These are phyloP conservation scores for Crithidia fasciculata DNA, from an alignment of 208 protist species.

Conservation along the genomic window DNA sequence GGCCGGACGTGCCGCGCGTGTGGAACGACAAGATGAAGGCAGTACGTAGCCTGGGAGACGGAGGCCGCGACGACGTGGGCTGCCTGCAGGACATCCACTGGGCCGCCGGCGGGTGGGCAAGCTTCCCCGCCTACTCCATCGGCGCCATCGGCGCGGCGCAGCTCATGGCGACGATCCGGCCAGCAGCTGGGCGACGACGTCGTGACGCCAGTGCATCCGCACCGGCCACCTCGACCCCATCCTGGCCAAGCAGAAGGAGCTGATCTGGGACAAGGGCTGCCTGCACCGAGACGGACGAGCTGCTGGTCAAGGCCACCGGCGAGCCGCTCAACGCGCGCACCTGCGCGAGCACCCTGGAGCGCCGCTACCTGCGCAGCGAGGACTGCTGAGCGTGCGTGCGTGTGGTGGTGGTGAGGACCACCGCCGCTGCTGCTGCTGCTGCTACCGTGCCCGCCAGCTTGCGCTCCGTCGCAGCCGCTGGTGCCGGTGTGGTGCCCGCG, in stretches of 20 bases:
- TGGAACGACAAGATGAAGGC: conserved; percentile 88
- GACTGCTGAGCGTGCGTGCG: conserved; percentile 18
- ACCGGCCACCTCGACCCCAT: conserved; percentile 54
- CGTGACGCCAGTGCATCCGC: conserved; percentile 47
- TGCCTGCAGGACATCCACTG: conserved; percentile 92
- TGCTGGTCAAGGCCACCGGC: conserved; percentile 69
- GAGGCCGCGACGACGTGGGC: conserved; percentile 72
- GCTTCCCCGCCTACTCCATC: conserved; percentile 86
- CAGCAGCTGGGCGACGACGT: conserved; percentile 47
- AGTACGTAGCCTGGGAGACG: conserved; percentile 76
- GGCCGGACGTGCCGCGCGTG: conserved; percentile 68
- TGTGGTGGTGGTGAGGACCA: neutral
- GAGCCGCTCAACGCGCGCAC: conserved; percentile 65
- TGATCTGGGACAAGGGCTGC: conserved; percentile 57
- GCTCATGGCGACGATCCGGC: conserved; percentile 60
- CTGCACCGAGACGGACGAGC: conserved; percentile 60
- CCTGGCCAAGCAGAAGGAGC: conserved; percentile 52
- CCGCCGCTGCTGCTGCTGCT: too few species aligned
- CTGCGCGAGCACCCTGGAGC: conserved; percentile 71
- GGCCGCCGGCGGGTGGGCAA: conserved; percentile 57
- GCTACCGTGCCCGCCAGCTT: too few species aligned
- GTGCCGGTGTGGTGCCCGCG: too few species aligned
- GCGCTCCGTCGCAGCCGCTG: too few species aligned
- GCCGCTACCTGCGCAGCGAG: conserved; percentile 61
- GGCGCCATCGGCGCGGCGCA: conserved; percentile 83